A percentile compares a stretch with the other conserved stretches of the same genome.
These are phyloP conservation scores for Tetrapisispora namnaoensis DNA, from an alignment of 805 yeast genomes.

Conservation along the genomic window DNA sequence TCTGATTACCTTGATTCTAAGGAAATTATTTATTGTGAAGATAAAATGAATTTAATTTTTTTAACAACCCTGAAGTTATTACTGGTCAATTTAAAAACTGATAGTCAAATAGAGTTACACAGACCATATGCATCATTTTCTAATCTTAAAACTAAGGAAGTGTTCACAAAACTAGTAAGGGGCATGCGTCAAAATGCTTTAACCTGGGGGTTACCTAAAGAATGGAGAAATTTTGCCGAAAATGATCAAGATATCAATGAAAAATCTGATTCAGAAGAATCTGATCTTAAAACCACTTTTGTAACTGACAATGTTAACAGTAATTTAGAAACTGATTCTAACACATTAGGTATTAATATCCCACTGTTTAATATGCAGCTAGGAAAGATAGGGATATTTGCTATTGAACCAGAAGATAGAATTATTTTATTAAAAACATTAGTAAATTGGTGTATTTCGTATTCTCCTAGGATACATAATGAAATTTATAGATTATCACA, in stretches of 20 bases:
- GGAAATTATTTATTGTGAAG: slow-evolving; percentile 17
- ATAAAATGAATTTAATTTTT: slow-evolving; percentile 22
- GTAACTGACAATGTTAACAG: background rate
- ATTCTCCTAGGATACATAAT: slow-evolving; percentile 21
- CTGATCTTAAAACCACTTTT: background rate
- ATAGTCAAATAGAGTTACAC: slow-evolving; percentile 5
- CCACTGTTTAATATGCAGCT: slow-evolving; percentile 4
- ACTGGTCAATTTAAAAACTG: slow-evolving; percentile 12
- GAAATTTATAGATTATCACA: slow-evolving; percentile 22
- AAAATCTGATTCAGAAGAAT: background rate
- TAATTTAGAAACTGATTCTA: background rate
- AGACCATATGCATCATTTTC: slow-evolving; percentile 9
- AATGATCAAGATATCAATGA: background rate
- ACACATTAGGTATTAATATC: background rate
- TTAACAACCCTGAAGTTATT: slow-evolving; percentile 18
- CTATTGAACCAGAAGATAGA: slow-evolving; percentile 20
- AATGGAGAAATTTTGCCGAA: slow-evolving; percentile 14
- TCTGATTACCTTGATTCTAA: slow-evolving; percentile 11
- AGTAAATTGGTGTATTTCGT: slow-evolving; percentile 18
- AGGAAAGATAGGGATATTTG: slow-evolving; percentile 19
- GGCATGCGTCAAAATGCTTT: slow-evolving; percentile 15
- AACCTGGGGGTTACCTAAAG: slow-evolving; percentile 26
- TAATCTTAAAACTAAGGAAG: slow-evolving; percentile 9
- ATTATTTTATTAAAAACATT: slow-evolving; percentile 17
- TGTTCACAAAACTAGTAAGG: slow-evolving; percentile 15